Evolutionary conservation across 768 basidiomycete genomes (phyloP), one percentile per base, ranked within the genome.

Genomic region (Chlorophyllum brunneum): DNA sequence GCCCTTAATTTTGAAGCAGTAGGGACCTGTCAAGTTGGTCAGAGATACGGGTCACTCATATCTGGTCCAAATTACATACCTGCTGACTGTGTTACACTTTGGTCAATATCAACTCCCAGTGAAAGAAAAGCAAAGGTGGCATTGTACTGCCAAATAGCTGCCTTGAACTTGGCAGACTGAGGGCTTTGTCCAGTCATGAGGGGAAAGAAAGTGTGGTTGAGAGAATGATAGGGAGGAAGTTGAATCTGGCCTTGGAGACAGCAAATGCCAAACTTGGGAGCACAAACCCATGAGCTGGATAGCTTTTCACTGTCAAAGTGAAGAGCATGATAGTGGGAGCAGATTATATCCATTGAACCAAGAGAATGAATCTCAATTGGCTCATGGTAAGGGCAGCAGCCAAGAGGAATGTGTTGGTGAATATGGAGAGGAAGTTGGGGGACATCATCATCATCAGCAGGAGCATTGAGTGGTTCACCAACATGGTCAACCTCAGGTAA

Each of bases 1-100:
- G 4, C 59, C 56, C 24, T 54, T 50, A n/a, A 62, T 48, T 18
- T 54, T 53, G 44, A 59, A 59, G 15, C 57, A 47, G 18, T 52
- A 54, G 4, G 52, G 56, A 22, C 58, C 54, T 20, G 33, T 23
- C 39, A 9, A 41, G n/a, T n/a, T n/a, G n/a, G n/a, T n/a, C n/a
- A n/a, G n/a, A n/a, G n/a, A n/a, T n/a, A n/a, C n/a, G n/a, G n/a
- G n/a, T n/a, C n/a, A n/a, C n/a, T n/a, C n/a, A n/a, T n/a, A n/a
- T n/a, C n/a, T n/a, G n/a, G n/a, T n/a, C n/a, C n/a, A n/a, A n/a
- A n/a, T n/a, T n/a, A n/a, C n/a, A n/a, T n/a, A n/a, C n/a, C n/a
- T n/a, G n/a, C n/a, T n/a, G n/a, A n/a, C n/a, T n/a, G n/a, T n/a
- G 15, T 31, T 6, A 31, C 16, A 23, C 11, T 22, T 16, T 41